These are phyloP conservation scores for Pleurostoma richardsiae DNA, from an alignment of 2,329 filamentous ascomycete species.

Conservation along the genomic window DNA sequence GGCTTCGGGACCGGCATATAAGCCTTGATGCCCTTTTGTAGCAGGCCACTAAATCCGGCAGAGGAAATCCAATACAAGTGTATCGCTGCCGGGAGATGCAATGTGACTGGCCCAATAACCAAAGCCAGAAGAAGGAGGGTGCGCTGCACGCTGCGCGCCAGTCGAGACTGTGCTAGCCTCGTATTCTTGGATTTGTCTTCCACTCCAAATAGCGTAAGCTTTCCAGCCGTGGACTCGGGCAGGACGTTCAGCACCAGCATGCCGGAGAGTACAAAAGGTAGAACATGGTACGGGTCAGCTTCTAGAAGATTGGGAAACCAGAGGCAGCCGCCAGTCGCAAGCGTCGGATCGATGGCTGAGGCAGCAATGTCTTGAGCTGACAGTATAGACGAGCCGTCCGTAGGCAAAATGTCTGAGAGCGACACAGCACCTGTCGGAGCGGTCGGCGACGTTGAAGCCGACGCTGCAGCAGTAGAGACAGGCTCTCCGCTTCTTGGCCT, in stretches of 20 bases:
- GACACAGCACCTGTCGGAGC: constrained; percentile 15
- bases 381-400: background rate
- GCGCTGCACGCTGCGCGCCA: constrained; percentile 16
- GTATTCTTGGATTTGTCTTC: background rate
- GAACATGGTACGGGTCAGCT: constrained; percentile 43
- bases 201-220: constrained; percentile 17
- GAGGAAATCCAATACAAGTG: constrained; percentile 39
- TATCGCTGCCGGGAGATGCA: constrained; percentile 33
- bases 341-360: constrained; percentile 15
- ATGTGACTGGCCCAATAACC: constrained; percentile 27
- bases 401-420: background rate
- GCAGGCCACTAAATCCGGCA: constrained; percentile 14
- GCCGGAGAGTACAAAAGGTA: constrained; percentile 36
- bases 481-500: background rate
- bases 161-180: background rate
- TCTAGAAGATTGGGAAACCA: constrained; percentile 52
- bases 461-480: background rate
- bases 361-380: constrained; percentile 5
- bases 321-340: constrained; percentile 45
- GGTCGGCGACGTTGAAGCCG: constrained; percentile 10
- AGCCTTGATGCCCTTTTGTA: constrained; percentile 12
- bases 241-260: constrained; percentile 26
- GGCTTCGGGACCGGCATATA: constrained; percentile 16
- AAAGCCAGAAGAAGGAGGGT: constrained; percentile 20
- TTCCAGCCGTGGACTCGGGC: constrained; percentile 18